Conservation (phyloP, 2,329 filamentous ascomycete species). For the Sordariomycetes sp. region DNA sequence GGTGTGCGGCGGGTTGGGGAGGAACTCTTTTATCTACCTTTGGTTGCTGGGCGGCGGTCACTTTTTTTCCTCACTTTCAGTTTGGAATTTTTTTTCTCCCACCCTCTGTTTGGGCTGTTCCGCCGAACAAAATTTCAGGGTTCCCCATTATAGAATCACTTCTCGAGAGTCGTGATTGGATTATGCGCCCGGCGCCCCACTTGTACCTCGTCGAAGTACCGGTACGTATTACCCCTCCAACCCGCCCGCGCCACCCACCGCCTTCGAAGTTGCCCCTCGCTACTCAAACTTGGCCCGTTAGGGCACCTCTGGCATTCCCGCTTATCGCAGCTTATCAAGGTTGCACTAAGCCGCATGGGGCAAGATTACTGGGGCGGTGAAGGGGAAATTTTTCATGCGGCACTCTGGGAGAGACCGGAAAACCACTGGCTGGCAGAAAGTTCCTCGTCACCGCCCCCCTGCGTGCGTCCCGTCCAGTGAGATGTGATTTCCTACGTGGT, state of each 20-base stretch:
- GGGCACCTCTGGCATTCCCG: neutral
- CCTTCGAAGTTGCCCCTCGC: constrained; percentile 2
- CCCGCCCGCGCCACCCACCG: neutral
- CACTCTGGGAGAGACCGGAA: neutral
- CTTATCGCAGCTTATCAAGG: constrained; percentile 4
- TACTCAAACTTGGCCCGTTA: neutral
- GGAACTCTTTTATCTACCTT: neutral
- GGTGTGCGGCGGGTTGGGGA: neutral
- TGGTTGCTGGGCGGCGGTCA: neutral
- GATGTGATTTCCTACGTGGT: neutral
- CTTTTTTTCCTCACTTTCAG: neutral
- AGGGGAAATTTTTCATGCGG: neutral
- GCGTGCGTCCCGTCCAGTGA: neutral
- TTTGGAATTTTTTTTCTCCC: neutral
- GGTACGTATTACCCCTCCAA: neutral
- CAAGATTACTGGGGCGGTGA: constrained; percentile 4
- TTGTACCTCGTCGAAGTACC: neutral
- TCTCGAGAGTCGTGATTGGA: neutral
- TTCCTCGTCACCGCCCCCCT: neutral
- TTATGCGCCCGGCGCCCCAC: neutral
- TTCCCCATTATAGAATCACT: neutral
- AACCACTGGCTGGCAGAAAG: constrained; percentile 1
- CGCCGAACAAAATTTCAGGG: neutral
- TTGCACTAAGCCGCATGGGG: neutral
- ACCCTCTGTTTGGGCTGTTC: neutral